These are phyloP conservation scores for Candida neerlandica DNA, from an alignment of 1,139 yeast species.

Conservation along the genomic window DNA sequence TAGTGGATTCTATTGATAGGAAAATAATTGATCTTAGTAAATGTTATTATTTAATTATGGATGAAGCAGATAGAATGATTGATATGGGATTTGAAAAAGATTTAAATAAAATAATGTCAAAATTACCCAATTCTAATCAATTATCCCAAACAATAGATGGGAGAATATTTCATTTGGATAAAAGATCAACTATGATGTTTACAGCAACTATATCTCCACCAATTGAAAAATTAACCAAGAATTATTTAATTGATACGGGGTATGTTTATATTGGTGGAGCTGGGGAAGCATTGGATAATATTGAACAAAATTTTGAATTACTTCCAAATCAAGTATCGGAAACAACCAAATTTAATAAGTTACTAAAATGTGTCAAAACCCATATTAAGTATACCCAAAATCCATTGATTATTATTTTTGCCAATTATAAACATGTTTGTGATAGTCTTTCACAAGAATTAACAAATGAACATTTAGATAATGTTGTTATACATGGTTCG, in stretches of 20 bases:
- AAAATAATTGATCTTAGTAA: slow-evolving; percentile 60
- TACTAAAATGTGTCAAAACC: slow-evolving; percentile 27
- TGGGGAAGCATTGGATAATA: slow-evolving; percentile 65
- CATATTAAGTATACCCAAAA: slow-evolving; percentile 34
- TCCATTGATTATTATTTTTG: slow-evolving; percentile 66
- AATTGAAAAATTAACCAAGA: slow-evolving; percentile 65
- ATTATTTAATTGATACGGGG: slow-evolving; percentile 64
- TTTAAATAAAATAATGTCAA: slow-evolving; percentile 57
- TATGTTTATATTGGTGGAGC: slow-evolving; percentile 73
- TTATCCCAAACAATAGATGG: slow-evolving; percentile 24
- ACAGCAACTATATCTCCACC: slow-evolving; percentile 89
- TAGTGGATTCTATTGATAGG: slow-evolving; percentile 77
- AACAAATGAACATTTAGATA: slow-evolving; percentile 36
- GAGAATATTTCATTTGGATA: slow-evolving; percentile 30
- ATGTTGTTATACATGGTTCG: slow-evolving; percentile 80
- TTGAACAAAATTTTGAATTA: slow-evolving; percentile 69
- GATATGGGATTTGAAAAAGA: slow-evolving; percentile 93
- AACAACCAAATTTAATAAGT: slow-evolving; percentile 24
- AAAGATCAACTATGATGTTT: slow-evolving; percentile 73
- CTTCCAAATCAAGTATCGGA: slow-evolving; percentile 20
- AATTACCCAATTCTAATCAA: slow-evolving; percentile 39
- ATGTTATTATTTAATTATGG: slow-evolving; percentile 74
- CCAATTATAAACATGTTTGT: slow-evolving; percentile 73
- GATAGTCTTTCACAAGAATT: slow-evolving; percentile 63
- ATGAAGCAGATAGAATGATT: slow-evolving; percentile 94